Base-by-base conservation (phyloP, 345 rosid species). In the Clarkia xantiana region DNA sequence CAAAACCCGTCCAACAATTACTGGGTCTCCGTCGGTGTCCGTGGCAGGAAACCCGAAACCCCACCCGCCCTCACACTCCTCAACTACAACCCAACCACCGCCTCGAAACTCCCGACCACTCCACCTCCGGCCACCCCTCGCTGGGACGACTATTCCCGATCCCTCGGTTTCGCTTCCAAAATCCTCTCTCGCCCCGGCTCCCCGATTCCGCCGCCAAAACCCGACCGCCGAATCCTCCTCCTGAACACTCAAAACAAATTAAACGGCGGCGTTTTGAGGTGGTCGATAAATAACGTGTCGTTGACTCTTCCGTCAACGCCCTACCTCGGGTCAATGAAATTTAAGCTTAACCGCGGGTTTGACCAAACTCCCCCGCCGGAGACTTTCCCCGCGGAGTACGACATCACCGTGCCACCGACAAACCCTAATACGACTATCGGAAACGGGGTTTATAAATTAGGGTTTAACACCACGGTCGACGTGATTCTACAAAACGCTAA, bases 221-320 rank as follows among this genome's bases (percentile, higher is more conserved):
- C 12, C 11, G 9, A 56, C 48, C 81, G 75, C 5, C 65, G 81
- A 12, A 62, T 90, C 51, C 9, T 67, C 16, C 91, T 90, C 14
- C 83, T 90, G 18, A 83, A 83, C 66, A 83, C 96, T 0, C 97
- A 91, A 51, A 91, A 73, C 67, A 36, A 10, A n/a, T 47, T 74
- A 61, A 55, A 75, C 45, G 94, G 84, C 6, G 59, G 11, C 42
- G 8, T 1, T 5, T 75, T 55, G 3, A 83, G 73, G 46, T 91
- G 98, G 96, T 71, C 93, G 0, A 54, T 83, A 36, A 91, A 86
- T 60, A 91, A 86, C 49, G 64, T 91, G 3, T 83, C 98, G 14
- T 71, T 91, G 0, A 18, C 51, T 2, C 59, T 78, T 1, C 86
- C 96, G 1, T 4, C 72, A 0, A 91, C 98, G 10, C 96, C 98